Evolutionary conservation across 164 flowering plant species (phyloP).

Genomic region (Magnolia kwangsiensis): DNA sequence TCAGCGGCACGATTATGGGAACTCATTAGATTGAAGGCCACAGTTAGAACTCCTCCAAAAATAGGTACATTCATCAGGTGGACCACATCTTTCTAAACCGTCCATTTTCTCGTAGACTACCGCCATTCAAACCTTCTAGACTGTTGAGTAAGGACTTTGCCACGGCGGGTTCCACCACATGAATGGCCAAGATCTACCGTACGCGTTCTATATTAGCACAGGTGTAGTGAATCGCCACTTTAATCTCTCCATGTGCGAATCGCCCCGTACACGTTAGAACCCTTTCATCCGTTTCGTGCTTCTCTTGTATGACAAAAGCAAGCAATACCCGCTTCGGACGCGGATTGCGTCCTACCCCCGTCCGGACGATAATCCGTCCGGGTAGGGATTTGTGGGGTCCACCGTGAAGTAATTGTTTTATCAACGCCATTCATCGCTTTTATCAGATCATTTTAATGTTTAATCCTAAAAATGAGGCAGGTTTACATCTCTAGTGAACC

Average conservation of each 20-base stretch:
- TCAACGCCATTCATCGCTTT: no score
- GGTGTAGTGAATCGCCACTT: background rate
- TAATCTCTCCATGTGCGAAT: background rate
- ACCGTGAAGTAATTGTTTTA: no score
- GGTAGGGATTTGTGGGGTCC: no score
- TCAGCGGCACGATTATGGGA: no score
- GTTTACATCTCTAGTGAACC: no score
- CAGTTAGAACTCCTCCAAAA: no score
- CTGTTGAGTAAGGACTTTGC: background rate
- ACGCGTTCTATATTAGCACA: background rate
- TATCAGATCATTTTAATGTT: no score
- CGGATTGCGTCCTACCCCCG: no score
- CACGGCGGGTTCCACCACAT: background rate
- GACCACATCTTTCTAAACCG: background rate
- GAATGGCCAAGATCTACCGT: background rate
- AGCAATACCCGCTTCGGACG: no score
- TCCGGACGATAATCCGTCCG: no score
- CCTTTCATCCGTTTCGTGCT: background rate
- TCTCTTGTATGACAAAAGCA: background rate
- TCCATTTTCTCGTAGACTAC: background rate
- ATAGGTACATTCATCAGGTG: background rate
- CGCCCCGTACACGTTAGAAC: background rate
- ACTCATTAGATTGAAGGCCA: no score
- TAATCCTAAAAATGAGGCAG: no score
- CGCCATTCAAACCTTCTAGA: background rate